These are phyloP conservation scores for Naumovozyma castellii DNA, from an alignment of 805 yeast species.

Conservation along the genomic window DNA sequence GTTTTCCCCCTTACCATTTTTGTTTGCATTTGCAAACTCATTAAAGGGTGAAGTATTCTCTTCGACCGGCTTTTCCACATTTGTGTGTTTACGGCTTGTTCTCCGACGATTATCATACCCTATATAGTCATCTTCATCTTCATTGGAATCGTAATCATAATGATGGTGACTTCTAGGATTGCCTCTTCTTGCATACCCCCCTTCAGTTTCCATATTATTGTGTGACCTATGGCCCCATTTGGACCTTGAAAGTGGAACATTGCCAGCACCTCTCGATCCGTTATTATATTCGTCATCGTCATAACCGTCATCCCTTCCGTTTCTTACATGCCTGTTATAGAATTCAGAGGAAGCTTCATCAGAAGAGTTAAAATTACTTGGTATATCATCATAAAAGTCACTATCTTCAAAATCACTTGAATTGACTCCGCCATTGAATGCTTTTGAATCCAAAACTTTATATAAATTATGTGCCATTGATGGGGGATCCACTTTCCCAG, in stretches of 20 bases:
- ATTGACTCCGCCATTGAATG: slow-evolving; percentile 47
- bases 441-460: slow-evolving; percentile 76
- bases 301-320: slow-evolving; percentile 2
- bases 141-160: neutral
- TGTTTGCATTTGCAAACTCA: too few species aligned
- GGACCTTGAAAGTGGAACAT: neutral
- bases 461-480: slow-evolving; percentile 80
- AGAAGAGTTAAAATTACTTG: slow-evolving; percentile 35
- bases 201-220: too few species aligned
- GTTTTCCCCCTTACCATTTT: too few species aligned
- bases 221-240: neutral
- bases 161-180: too few species aligned
- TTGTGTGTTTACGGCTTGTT: neutral
- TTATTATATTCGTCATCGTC: slow-evolving; percentile 2
- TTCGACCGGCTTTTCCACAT: neutral
- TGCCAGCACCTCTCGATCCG: too few species aligned
- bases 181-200: too few species aligned
- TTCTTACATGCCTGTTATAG: neutral
- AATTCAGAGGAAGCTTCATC: slow-evolving; percentile 15
- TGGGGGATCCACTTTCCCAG: slow-evolving; percentile 84
- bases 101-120: neutral
- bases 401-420: slow-evolving; percentile 59
- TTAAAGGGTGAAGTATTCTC: neutral
- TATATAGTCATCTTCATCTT: neutral
- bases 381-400: slow-evolving; percentile 44